phyloP scores from a whole-genome alignment of 1,284 basidiomycete genomes.

The Ceratobasidium sp. region DNA sequence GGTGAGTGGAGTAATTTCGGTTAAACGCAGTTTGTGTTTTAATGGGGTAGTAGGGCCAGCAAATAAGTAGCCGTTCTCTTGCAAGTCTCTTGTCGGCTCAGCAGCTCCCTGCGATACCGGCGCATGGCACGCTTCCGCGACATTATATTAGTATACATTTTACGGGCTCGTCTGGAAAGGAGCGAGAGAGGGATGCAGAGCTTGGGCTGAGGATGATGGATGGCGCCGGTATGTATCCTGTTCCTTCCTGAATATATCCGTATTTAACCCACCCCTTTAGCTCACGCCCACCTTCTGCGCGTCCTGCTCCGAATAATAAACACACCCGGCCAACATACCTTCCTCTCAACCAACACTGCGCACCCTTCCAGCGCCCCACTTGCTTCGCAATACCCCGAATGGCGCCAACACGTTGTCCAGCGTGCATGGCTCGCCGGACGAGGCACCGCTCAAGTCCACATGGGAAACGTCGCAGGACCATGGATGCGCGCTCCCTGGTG shows the following conservation, averaged over 20 bases:
- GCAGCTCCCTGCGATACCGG: conserved; percentile 25
- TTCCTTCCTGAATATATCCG: background rate
- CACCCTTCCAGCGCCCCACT: background rate
- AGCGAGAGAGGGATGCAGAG: conserved; percentile 13
- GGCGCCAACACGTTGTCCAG: conserved; percentile 33
- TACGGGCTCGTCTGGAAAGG: background rate
- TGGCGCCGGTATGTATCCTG: conserved; percentile 15
- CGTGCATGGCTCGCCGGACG: conserved; percentile 36
- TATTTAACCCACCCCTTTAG: background rate
- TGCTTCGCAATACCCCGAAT: conserved; percentile 39
- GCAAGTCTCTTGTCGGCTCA: conserved; percentile 14
- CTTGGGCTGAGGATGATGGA: conserved; percentile 36
- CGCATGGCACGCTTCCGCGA: background rate
- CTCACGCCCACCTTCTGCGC: conserved; percentile 28
- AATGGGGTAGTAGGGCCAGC: conserved; percentile 19
- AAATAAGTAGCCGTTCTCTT: background rate
- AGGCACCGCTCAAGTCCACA: background rate
- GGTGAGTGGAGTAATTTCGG: too few species aligned
- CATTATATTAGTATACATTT: conserved; percentile 33
- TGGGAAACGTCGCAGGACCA: conserved; percentile 1
- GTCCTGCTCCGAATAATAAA: conserved; percentile 37
- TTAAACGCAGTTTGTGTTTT: too few species aligned
- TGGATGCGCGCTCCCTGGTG: conserved; percentile 23
- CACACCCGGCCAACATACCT: conserved; percentile 8
- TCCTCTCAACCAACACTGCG: conserved; percentile 15